Base-by-base conservation (phyloP, 257 asterid species). In the Solanum bukasovii region DNA sequence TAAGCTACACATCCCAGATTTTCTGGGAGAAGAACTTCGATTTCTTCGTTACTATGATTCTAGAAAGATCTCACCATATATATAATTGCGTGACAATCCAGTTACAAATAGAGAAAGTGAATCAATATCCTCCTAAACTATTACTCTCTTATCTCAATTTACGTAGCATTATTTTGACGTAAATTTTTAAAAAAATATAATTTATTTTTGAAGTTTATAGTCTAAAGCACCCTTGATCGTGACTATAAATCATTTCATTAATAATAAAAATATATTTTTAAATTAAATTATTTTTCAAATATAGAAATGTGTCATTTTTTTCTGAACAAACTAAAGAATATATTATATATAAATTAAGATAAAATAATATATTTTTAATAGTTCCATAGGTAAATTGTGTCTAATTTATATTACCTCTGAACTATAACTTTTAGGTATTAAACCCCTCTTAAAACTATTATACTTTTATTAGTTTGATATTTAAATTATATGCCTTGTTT, bases 201-300 rank as follows among this genome's bases (percentile, higher is more conserved):
- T 12, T 52, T 16, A 16, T 4, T 52, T 52, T 52, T 52, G 1
- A 16, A 52, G 1, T 16, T 56, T 56, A 56, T 1, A 6, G 1
- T 56, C 10, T 56, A 56, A 56, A 49, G 3, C 3, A 49, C 61
- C 0, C 0, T 16, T 49, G 7, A 5, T 5, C 7, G 3, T 49
- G 61, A 16, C 0, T 49, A 49, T 0, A 49, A 49, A 49, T 16
- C 1, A 49, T 14, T 5, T 49, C 0, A 14, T 14, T 5, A 49
- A 16, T 0, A 2, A 0, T 16, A 49, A 49, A 5, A 14, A 49
- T 0, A 2, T 14, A 5, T 0, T 49, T 49, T 49, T 16, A 49
- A 49, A 14, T 49, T 14, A 49, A 49, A 49, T 49, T 49, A 49
- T 14, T 16, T 49, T 49, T 49, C 23, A 49, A 16, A 49, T 49